phyloP scores from a whole-genome alignment of 208 protist genomes.

The Trypanosoma avium region DNA sequence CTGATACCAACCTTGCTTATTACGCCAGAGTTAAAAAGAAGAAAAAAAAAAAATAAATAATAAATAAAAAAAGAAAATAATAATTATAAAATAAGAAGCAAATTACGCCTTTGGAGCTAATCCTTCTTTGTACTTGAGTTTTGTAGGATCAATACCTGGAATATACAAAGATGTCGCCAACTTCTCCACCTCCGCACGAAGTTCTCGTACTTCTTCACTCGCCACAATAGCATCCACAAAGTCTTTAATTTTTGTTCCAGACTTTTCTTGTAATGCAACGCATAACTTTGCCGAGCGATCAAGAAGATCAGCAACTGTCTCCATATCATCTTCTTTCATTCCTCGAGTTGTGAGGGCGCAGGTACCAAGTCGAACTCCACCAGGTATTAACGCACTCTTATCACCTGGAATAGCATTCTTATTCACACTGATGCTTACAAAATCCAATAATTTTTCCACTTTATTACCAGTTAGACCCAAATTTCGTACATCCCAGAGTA shows the following conservation, averaged over 20 bases:
- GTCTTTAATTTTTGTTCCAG: slow-evolving; percentile 69
- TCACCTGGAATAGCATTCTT: slow-evolving; percentile 98
- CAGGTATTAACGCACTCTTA: slow-evolving; percentile 90
- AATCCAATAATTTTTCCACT: slow-evolving; percentile 95
- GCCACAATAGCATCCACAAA: slow-evolving; percentile 55
- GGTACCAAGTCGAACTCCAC: slow-evolving; percentile 95
- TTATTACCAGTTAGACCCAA: slow-evolving; percentile 95
- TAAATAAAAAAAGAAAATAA: slow-evolving; percentile 7
- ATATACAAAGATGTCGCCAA: slow-evolving; percentile 85
- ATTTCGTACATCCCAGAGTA: slow-evolving; percentile 97
- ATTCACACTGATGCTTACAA: slow-evolving; percentile 93
- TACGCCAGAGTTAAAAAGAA: slow-evolving; percentile 13
- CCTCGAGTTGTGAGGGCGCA: slow-evolving; percentile 96
- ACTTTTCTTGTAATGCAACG: slow-evolving; percentile 64
- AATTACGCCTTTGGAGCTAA: slow-evolving; percentile 27
- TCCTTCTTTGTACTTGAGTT: slow-evolving; percentile 77
- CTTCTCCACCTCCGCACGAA: slow-evolving; percentile 83
- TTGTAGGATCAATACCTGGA: slow-evolving; percentile 75
- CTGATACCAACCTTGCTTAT: slow-evolving; percentile 4
- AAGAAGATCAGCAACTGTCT: slow-evolving; percentile 88
- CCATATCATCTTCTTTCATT: slow-evolving; percentile 92
- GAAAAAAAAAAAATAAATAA: slow-evolving; percentile 20
- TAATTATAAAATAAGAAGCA: neutral
- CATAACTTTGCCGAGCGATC: slow-evolving; percentile 82
- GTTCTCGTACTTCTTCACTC: slow-evolving; percentile 37